These are phyloP conservation scores for Citrus maxima DNA, from an alignment of 345 rosid genomes.

Conservation along the genomic window DNA sequence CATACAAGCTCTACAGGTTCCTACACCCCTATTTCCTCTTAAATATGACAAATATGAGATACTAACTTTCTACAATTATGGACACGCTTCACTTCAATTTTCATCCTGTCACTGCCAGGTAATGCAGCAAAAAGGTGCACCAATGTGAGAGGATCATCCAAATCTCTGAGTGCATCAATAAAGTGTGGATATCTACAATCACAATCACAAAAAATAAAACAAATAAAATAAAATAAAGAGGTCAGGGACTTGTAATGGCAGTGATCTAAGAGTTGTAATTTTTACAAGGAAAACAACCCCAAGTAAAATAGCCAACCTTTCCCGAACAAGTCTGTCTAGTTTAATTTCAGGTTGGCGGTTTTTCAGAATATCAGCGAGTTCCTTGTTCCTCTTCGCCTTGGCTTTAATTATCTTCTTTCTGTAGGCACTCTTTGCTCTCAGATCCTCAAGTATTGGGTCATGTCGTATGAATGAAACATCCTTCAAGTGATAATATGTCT, in stretches of 20 bases:
- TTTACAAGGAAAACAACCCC: neutral
- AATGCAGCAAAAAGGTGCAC: constrained; percentile 92
- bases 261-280: neutral
- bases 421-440: constrained; percentile 72
- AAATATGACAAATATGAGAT: neutral
- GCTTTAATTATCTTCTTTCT: constrained; percentile 78
- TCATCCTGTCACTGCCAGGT: constrained; percentile 78
- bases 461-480: constrained; percentile 80
- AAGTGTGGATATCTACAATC: constrained; percentile 76
- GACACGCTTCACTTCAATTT: constrained; percentile 66
- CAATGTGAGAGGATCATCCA: constrained; percentile 93
- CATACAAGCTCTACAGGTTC: neutral
- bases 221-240: constrained; percentile 6
- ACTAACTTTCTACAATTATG: constrained; percentile 82
- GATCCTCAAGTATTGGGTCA: constrained; percentile 83
- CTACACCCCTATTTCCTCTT: neutral
- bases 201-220: neutral
- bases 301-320: constrained; percentile 52
- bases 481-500: constrained; percentile 91
- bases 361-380: constrained; percentile 55
- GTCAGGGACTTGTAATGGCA: neutral
- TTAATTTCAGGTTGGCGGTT: constrained; percentile 72
- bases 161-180: constrained; percentile 85
- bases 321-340: constrained; percentile 64
- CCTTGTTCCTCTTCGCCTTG: constrained; percentile 73